Conservation (phyloP, 768 basidiomycete genomes). For the Rhizopogon roseolus region DNA sequence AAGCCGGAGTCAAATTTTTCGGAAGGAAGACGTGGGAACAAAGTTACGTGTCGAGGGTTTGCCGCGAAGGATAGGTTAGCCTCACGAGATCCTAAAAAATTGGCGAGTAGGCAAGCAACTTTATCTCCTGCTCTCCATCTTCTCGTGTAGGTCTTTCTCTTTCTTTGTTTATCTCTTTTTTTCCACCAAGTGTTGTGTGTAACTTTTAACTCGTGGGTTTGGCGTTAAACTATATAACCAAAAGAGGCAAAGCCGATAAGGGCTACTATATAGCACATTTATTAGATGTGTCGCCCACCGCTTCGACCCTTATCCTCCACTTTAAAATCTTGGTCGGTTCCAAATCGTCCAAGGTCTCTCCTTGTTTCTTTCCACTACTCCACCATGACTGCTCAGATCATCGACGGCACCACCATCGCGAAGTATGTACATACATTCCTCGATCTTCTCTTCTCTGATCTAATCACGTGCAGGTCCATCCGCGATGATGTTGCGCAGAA, state of each 20-base stretch:
- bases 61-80: too few relatives aligned
- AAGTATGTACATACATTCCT: constrained; percentile 57
- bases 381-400: constrained; percentile 48
- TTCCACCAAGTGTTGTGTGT: neutral
- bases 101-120: neutral
- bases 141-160: neutral
- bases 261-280: too few relatives aligned
- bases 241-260: constrained; percentile 3
- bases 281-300: neutral
- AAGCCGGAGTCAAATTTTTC: constrained; percentile 3
- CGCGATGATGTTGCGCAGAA: constrained; percentile 69
- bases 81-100: neutral
- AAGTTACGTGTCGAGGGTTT: constrained; percentile 7
- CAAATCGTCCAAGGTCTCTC: neutral
- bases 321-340: constrained; percentile 3
- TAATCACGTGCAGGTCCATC: constrained; percentile 55
- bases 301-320: constrained; percentile 1
- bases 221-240: neutral
- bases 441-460: constrained; percentile 6
- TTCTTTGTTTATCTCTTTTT: constrained; percentile 1
- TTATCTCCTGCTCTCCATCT: neutral
- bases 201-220: neutral
- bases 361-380: constrained; percentile 14
- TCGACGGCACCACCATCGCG: constrained; percentile 82
- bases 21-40: constrained; percentile 1